Percentiles rank a stretch among this genome's conserved stretches.
These are phyloP conservation scores for Chenopodium suecicum DNA, from an alignment of 148 eudicot species.

Conservation along the genomic window DNA sequence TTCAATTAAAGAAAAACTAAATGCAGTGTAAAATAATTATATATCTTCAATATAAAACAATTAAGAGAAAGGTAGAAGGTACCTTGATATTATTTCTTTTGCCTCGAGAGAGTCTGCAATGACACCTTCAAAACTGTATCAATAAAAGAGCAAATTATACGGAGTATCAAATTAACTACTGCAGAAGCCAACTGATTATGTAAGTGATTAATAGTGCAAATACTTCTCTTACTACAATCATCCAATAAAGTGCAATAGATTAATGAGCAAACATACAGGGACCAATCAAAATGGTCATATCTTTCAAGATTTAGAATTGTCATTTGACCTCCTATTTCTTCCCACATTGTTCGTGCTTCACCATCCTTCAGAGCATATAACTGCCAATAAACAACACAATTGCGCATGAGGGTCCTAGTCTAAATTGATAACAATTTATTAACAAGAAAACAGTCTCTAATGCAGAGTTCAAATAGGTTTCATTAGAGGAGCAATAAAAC, in stretches of 20 bases:
- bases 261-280: conserved; percentile 66
- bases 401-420: neutral
- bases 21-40: neutral
- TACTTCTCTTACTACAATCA: conserved; percentile 16
- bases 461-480: neutral
- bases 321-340: conserved; percentile 72
- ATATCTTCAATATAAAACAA: neutral
- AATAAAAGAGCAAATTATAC: conserved; percentile 22
- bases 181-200: neutral
- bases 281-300: conserved; percentile 80
- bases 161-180: conserved; percentile 15
- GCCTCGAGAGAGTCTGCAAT: conserved; percentile 82
- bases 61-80: conserved; percentile 8
- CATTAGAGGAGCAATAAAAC: neutral
- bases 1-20: neutral
- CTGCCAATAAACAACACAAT: conserved; percentile 38
- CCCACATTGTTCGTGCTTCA: conserved; percentile 61
- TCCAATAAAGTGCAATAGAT: conserved; percentile 32
- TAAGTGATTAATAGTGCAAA: conserved; percentile 17
- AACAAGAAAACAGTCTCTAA: neutral
- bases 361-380: conserved; percentile 74
- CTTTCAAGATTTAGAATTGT: conserved; percentile 59
- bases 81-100: conserved; percentile 75
- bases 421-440: neutral
- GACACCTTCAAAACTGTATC: conserved; percentile 81